Base-by-base conservation (phyloP, 208 protist genomes). In the Leishmania guyanensis region DNA sequence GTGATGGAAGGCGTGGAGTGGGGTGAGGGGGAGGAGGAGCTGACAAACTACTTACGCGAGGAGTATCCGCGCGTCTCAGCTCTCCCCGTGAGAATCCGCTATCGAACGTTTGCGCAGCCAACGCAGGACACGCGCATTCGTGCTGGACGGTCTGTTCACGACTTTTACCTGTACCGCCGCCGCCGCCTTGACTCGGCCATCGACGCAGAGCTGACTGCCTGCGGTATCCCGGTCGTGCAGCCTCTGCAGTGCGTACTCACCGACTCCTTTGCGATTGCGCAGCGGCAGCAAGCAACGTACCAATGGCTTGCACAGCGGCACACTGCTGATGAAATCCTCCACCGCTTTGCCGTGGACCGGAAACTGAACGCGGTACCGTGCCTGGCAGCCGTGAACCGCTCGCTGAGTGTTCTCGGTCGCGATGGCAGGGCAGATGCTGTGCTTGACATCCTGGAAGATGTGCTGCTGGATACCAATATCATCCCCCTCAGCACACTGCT, bases 271-370 rank as follows among this genome's bases (percentile, higher is more conserved):
- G 88, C 88, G 16, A 79, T 92, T 65, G 84, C 93, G 53, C 84
- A 87, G 56, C 89, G 91, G 20, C 91, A 90, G 65, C 81, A 91
- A 54, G 86, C 89, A 5, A 95, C 91, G 2, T 90, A 93, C 48
- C 86, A 86, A 39, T 97, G 91, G 91, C 86, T 95, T 0, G 79
- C 84, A 58, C 85, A 92, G 68, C 81, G 82, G 1, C 84, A 85
- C 33, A 62, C 73, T 1, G 86, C 87, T 16, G 88, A 88, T 22
- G 91, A 95, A 26, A 92, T 97, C 70, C 29, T 84, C 3, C 80
- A 87, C 17, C 87, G 91, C 39, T 93, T 97, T 86, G 85, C 84
- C 9, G 75, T 95, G 33, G 93, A 97, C 60, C 84, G 91, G 33
- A 84, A 84, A 56, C 83, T 93, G 9, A 91, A 92, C 6, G 90